Evolutionary conservation across 768 basidiomycete genomes (phyloP).

Genomic region (Saitozyma podzolica): DNA sequence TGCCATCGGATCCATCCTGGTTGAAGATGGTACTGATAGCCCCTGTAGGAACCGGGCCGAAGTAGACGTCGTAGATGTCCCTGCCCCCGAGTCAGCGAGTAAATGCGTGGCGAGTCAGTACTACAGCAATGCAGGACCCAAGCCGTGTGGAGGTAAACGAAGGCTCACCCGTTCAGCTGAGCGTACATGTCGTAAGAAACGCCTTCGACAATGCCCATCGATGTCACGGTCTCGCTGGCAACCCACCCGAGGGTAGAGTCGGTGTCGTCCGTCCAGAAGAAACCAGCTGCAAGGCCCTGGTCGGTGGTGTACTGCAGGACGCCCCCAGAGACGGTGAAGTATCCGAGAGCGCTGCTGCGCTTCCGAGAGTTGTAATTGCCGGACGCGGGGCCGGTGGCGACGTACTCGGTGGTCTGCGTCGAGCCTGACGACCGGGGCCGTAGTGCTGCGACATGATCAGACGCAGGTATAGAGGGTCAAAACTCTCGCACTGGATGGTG

Average conservation of each 20-base stretch:
- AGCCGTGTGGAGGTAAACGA: no score
- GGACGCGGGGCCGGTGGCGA: neutral
- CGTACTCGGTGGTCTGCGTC: neutral
- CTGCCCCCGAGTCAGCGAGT: neutral
- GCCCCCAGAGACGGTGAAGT: slow-evolving; percentile 1
- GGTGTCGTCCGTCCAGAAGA: neutral
- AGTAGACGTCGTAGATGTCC: neutral
- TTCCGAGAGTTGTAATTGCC: neutral
- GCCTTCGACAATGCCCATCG: neutral
- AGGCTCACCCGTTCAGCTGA: neutral
- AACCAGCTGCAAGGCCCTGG: neutral
- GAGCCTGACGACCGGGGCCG: slow-evolving; percentile 1
- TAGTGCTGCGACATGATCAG: neutral
- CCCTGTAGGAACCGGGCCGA: neutral
- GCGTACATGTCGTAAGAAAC: neutral
- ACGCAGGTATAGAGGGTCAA: no score
- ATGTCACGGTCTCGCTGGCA: neutral
- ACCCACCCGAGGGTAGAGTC: neutral
- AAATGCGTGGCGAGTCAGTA: neutral
- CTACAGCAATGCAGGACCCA: no score
- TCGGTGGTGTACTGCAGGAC: neutral
- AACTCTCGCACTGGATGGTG: no score
- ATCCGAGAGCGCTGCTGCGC: neutral
- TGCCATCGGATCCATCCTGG: neutral
- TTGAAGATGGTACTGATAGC: neutral